Evolutionary conservation across 2,329 filamentous ascomycete species (phyloP).

Genomic region (Epichloe baconii): DNA sequence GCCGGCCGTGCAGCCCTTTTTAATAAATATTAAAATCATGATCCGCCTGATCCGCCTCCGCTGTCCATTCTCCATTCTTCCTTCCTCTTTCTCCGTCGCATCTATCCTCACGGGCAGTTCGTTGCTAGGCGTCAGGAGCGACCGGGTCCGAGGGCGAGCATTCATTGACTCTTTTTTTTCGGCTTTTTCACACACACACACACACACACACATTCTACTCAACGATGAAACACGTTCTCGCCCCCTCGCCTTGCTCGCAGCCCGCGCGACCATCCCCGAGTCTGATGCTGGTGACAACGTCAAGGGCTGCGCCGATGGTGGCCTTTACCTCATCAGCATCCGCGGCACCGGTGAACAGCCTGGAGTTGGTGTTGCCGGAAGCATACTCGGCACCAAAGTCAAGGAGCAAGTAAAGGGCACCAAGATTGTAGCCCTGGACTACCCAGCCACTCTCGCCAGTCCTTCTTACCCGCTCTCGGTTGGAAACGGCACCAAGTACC

Average conservation of each 20-base stretch:
- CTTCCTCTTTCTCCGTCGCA: too few species aligned
- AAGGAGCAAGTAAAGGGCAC: constrained; percentile 21
- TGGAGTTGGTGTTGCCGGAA: constrained; percentile 22
- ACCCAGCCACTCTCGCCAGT: constrained; percentile 23
- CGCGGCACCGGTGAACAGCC: constrained; percentile 23
- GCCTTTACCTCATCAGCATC: constrained; percentile 27
- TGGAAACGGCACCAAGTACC: constrained; percentile 16
- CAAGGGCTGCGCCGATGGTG: constrained; percentile 22
- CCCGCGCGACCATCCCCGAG: constrained; percentile 11
- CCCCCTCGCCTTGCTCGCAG: constrained; percentile 8
- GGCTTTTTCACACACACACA: too few species aligned
- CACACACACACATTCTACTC: background rate
- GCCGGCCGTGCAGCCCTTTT: too few species aligned
- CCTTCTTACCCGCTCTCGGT: constrained; percentile 23
- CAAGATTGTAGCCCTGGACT: constrained; percentile 21
- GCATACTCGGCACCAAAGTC: constrained; percentile 19
- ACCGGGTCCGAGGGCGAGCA: too few species aligned
- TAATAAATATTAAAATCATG: too few species aligned
- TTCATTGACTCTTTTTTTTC: too few species aligned
- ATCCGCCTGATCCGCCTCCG: too few species aligned
- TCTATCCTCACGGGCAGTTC: too few species aligned
- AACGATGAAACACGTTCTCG: constrained; percentile 5
- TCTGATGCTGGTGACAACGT: constrained; percentile 13
- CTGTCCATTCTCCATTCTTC: too few species aligned
- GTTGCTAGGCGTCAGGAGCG: too few species aligned